Percentiles rank a stretch among this genome's conserved stretches.
Conservation (phyloP, 202 grass and related monocot genomes). For the Eragrostis tef region DNA sequence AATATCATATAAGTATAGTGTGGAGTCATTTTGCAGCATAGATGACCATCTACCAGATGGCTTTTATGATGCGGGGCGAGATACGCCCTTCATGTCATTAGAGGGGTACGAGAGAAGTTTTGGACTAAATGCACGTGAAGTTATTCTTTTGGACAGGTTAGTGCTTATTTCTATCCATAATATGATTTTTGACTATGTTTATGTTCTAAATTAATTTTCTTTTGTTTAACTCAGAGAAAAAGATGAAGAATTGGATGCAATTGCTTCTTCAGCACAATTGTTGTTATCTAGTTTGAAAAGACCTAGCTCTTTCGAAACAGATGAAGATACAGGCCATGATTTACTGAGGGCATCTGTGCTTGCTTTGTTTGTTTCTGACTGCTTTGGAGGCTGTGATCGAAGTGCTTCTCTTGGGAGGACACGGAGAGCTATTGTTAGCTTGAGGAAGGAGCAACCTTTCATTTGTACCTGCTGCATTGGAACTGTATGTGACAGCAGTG, state of each 20-base stretch:
- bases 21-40: slow-evolving; percentile 84
- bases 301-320: slow-evolving; percentile 54
- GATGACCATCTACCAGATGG: slow-evolving; percentile 92
- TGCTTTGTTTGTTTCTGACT: slow-evolving; percentile 97
- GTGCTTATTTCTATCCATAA: slow-evolving; percentile 36
- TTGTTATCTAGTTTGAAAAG: slow-evolving; percentile 79
- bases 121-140: slow-evolving; percentile 75
- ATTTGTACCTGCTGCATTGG: slow-evolving; percentile 82
- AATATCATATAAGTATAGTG: slow-evolving; percentile 84
- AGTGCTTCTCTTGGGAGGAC: slow-evolving; percentile 70
- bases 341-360: slow-evolving; percentile 79
- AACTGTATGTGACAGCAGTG: slow-evolving; percentile 48
- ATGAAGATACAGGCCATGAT: slow-evolving; percentile 67
- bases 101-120: slow-evolving; percentile 75
- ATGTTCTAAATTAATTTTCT: slow-evolving; percentile 47
- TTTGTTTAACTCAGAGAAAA: slow-evolving; percentile 64
- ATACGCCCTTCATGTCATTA: slow-evolving; percentile 82
- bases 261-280: slow-evolving; percentile 77
- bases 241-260: slow-evolving; percentile 97
- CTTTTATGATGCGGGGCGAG: slow-evolving; percentile 95
- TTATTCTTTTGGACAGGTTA: slow-evolving; percentile 98
- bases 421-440: slow-evolving; percentile 71
- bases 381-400: slow-evolving; percentile 95
- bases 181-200: neutral
- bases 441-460: slow-evolving; percentile 88